A percentile compares a stretch with the other conserved stretches of the same genome.
Conservation (phyloP, 2,329 filamentous ascomycete species). For the Colletotrichum coccodes region DNA sequence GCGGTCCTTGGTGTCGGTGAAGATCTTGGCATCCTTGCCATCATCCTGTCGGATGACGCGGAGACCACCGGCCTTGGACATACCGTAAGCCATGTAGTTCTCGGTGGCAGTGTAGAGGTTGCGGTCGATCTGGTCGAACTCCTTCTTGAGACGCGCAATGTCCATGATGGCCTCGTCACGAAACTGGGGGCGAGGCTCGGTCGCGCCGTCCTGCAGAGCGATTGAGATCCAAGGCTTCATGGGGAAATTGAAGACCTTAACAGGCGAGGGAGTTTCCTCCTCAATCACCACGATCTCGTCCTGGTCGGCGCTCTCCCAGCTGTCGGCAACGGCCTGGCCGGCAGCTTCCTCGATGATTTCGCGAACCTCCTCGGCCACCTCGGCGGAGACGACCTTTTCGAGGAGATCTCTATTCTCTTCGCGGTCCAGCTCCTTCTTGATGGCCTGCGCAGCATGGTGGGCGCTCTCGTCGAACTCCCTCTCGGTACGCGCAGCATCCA, state of each 20-base stretch:
- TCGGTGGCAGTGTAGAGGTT: conserved; percentile 90
- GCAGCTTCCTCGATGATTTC: conserved; percentile 66
- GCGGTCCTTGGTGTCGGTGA: conserved; percentile 89
- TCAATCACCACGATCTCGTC: conserved; percentile 74
- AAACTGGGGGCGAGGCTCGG: conserved; percentile 70
- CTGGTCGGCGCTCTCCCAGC: conserved; percentile 89
- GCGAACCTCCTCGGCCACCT: conserved; percentile 60
- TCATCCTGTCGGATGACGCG: conserved; percentile 95
- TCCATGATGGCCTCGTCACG: conserved; percentile 87
- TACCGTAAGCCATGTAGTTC: conserved; percentile 92
- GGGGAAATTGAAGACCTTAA: conserved; percentile 93
- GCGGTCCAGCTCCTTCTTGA: conserved; percentile 66
- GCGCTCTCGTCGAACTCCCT: conserved; percentile 64
- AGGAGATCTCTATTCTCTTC: conserved; percentile 62
- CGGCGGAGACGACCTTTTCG: conserved; percentile 62
- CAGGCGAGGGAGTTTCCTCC: conserved; percentile 70
- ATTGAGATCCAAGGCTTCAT: conserved; percentile 97
- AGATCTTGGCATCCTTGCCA: conserved; percentile 90
- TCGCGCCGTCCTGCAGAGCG: conserved; percentile 69
- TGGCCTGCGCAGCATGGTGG: conserved; percentile 55
- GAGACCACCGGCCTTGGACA: conserved; percentile 92
- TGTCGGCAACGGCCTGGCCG: conserved; percentile 76
- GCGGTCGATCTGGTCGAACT: conserved; percentile 96
- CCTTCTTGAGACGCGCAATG: conserved; percentile 94
- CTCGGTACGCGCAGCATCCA: conserved; percentile 62